Evolutionary conservation across 2,329 filamentous ascomycete genomes (phyloP), one percentile per base, ranked within the genome.

Genomic region (Colletotrichum sp.): DNA sequence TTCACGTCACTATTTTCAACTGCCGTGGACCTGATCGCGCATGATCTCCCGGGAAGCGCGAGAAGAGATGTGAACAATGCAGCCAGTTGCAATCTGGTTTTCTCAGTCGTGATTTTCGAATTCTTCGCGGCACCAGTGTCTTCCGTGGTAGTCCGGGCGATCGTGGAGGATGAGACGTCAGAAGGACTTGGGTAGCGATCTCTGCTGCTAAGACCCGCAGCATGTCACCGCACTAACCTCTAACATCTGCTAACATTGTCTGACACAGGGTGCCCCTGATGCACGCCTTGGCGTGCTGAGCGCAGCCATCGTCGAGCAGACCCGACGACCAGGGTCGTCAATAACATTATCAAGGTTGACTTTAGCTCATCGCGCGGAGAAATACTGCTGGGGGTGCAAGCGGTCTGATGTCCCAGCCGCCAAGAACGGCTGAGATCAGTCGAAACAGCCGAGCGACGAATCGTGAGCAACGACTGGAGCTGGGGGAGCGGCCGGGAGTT

Each of bases 371-470:
- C 15, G 30, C 44, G 59, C 44, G 49, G 59, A 69, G 60, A 60
- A 32, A 52, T 52, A 32, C 24, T 49, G 32, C 39, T 24, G 26
- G 62, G 52, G 18, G 55, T 21, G 70, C 64, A 39, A 74, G 59
- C 70, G 44, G 65, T 76, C 74, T 69, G 71, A 74, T 74, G 70
- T 66, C 8, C 26, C 34, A 65, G 44, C 12, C 24, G 74, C 74
- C 74, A 76, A 76, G 70, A 52, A 74, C 74, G 74, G 74, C 71
- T 65, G 65, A 74, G 64, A 73, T 76, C 71, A 74, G 74, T 69
- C 71, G 74, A 76, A 74, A 73, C 70, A 69, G 63, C 74, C 74
- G 70, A 60, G 24, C 24, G 24, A 44, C 70, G 21, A 76, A 65
- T 60, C 57, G 60, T 26, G 34, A 65, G 16, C 34, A n/a, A 63